Base-by-base conservation (phyloP, 2,329 filamentous ascomycete species). In the Colletotrichum endophyticum region DNA sequence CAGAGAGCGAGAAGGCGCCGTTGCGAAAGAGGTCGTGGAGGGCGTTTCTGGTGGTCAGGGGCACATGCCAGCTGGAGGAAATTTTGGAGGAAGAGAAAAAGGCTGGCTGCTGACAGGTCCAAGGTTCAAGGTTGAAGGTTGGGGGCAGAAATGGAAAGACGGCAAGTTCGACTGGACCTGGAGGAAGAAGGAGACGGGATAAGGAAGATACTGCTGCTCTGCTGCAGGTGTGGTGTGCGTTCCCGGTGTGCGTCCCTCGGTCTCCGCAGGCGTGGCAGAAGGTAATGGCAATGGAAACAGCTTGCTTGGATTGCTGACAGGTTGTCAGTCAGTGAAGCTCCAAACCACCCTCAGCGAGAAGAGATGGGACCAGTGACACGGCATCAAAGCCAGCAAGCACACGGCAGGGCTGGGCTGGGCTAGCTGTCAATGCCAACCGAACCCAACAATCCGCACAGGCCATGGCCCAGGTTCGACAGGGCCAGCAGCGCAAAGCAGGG, bases 1-100 rank as follows among this genome's bases (percentile, higher is more conserved):
- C 44, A 53, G 44, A 53, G n/a, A 13, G n/a, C n/a, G n/a, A 53
- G n/a, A 22, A 53, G 44, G 44, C 44, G n/a, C 44, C 44, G 44
- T 13, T 53, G 44, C 44, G 44, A 53, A 25, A 72, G 36, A 61
- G 16, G 57, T 76, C 39, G 73, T 74, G 49, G 71, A 39, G 34
- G 63, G 49, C 30, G 73, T 76, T 66, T 69, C 44, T 53, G 6
- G 44, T 36, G 59, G 64, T 76, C 74, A 76, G 74, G 74, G 70
- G 74, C 66, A 74, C 74, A 76, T 74, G 74, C 74, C 59, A 76
- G 74, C 69, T 73, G 70, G 71, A 74, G 74, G 74, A 70, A 66
- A 76, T 76, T 76, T 76, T 70, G 66, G 70, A 74, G 70, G 30
- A 61, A 32, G 39, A 53, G 44, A 53, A 53, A 75, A 30, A 73